phyloP scores from a whole-genome alignment of 208 protist genomes.

The Trypanosoma caninum region DNA sequence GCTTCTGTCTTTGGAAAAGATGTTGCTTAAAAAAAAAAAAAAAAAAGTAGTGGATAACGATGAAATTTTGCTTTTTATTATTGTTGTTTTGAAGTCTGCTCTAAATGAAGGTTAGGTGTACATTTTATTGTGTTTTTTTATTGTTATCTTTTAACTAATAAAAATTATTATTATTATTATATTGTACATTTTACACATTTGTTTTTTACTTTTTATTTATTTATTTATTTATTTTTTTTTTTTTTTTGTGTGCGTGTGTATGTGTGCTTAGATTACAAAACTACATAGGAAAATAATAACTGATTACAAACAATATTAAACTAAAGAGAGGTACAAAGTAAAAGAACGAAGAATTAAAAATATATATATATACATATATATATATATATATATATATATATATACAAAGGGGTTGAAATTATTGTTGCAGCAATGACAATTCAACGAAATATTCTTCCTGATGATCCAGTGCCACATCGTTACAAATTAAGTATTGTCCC shows the following conservation, averaged over 20 bases:
- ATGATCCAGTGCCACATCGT: conserved; percentile 39
- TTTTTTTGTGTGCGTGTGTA: not conserved
- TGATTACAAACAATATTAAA: too few species aligned
- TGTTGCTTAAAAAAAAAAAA: too few species aligned
- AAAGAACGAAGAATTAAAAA: too few species aligned
- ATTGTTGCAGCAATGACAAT: conserved; percentile 11
- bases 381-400: not conserved
- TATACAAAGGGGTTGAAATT: not conserved
- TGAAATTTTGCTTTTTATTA: too few species aligned
- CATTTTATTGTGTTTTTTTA: too few species aligned
- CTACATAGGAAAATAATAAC: not conserved
- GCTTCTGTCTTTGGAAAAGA: not conserved
- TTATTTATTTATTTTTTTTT: not conserved
- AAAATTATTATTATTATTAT: conserved; percentile 5
- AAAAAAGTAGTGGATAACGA: too few species aligned
- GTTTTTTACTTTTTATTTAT: not conserved
- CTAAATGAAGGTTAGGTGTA: too few species aligned
- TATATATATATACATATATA: not conserved
- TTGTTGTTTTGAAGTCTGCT: too few species aligned
- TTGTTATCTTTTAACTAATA: too few species aligned
- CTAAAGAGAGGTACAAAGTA: too few species aligned
- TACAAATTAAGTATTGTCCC: conserved; percentile 59
- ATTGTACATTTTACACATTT: not conserved
- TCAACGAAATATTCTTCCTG: conserved; percentile 54
- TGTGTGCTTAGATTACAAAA: not conserved